Conservation (phyloP, 2,329 filamentous ascomycete species). For the Colletotrichum melonis region DNA sequence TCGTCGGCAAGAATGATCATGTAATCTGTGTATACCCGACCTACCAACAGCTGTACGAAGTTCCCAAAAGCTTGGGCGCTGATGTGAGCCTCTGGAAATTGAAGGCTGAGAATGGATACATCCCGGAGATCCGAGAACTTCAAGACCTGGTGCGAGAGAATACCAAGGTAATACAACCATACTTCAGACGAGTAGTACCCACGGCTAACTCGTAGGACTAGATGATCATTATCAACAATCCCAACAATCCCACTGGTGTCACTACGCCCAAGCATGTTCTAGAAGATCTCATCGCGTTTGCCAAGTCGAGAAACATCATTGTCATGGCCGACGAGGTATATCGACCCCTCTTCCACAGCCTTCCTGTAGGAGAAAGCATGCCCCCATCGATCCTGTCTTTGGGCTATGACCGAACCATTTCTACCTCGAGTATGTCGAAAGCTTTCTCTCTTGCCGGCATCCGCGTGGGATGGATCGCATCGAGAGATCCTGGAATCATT, state of each 20-base stretch:
- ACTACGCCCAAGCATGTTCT: conserved; percentile 73
- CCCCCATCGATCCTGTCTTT: conserved; percentile 78
- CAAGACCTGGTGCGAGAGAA: conserved; percentile 71
- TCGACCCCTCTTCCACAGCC: conserved; percentile 81
- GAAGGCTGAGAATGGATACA: conserved; percentile 69
- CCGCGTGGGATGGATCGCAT: conserved; percentile 84
- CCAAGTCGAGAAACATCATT: conserved; percentile 70
- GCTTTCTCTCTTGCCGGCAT: conserved; percentile 86
- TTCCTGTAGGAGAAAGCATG: conserved; percentile 55
- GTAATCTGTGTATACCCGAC: conserved; percentile 86
- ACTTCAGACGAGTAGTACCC: not conserved
- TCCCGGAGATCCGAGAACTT: conserved; percentile 73
- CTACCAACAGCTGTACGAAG: conserved; percentile 82
- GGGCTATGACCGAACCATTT: conserved; percentile 78
- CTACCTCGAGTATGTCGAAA: conserved; percentile 88
- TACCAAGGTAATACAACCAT: conserved; percentile 70
- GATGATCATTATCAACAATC: conserved; percentile 74
- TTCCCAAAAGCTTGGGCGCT: conserved; percentile 77
- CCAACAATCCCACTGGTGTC: conserved; percentile 85
- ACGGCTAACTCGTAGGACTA: conserved; percentile 34
- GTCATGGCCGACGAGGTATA: conserved; percentile 86
- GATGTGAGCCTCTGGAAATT: conserved; percentile 81
- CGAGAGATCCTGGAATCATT: conserved; percentile 69
- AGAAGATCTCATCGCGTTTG: conserved; percentile 71
- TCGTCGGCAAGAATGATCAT: conserved; percentile 79